phyloP scores from a whole-genome alignment of 805 yeast genomes.

The Zygoascus biomembranicola region DNA sequence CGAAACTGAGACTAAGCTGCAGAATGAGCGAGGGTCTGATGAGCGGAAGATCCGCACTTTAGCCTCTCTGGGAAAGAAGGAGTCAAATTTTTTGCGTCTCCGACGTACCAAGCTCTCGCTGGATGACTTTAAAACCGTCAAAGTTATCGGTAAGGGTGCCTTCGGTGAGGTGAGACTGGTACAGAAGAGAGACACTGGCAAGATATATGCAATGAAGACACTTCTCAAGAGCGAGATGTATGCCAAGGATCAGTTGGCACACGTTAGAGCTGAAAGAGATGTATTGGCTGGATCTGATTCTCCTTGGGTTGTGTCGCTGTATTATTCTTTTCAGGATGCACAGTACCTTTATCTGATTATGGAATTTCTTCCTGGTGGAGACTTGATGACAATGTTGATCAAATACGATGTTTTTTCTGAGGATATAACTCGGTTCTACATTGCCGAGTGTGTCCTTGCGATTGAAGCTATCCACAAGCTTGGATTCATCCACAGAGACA shows the following conservation, averaged over 20 bases:
- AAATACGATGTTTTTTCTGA: constrained; percentile 92
- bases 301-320: constrained; percentile 81
- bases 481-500: constrained; percentile 93
- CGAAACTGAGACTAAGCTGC: constrained; percentile 66
- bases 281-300: constrained; percentile 85
- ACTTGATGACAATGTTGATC: constrained; percentile 89
- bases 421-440: constrained; percentile 79
- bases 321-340: constrained; percentile 74
- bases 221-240: constrained; percentile 86
- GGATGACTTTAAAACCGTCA: constrained; percentile 81
- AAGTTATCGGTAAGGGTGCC: constrained; percentile 93
- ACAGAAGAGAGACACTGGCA: constrained; percentile 86
- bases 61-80: constrained; percentile 76
- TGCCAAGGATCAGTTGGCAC: constrained; percentile 88
- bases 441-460: constrained; percentile 94
- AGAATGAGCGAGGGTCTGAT: constrained; percentile 66
- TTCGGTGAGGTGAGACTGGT: constrained; percentile 96
- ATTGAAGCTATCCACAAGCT: constrained; percentile 89
- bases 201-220: constrained; percentile 92
- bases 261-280: constrained; percentile 93
- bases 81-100: constrained; percentile 75
- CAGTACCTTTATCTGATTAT: constrained; percentile 67
- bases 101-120: constrained; percentile 75
- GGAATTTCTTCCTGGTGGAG: constrained; percentile 83
- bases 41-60: constrained; percentile 80